Evolutionary conservation across 2,329 filamentous ascomycete genomes (phyloP), one percentile per base, ranked within the genome.

Genomic region (Phaeosphaeriaceae sp.): DNA sequence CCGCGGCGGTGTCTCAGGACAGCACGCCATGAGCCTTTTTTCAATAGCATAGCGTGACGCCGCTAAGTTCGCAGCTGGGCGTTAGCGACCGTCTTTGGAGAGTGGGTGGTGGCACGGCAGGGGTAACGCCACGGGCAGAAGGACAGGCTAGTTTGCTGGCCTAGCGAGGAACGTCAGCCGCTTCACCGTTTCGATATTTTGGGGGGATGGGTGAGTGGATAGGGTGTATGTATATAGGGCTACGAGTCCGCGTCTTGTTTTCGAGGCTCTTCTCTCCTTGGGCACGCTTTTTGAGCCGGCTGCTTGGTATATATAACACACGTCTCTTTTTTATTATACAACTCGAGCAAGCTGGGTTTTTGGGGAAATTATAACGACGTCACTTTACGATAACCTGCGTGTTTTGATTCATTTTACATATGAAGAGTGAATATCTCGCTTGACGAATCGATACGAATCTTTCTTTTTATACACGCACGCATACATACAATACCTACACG

Each of bases 181-280:
- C 62, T 60, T 64, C 60, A 65, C 60, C 59, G 59, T 63, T 62
- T 62, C 58, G 58, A 54, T 49, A 45, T 32, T 62, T 54, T 51
- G 55, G 44, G 36, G 29, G 18, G 13, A 53, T 42, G 46, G 35
- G 47, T 29, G 35, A 9, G 17, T 9, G n/a, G n/a, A 8, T 40
- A 42, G 13, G 41, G 13, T 38, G 12, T 23, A 21, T 46, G 57
- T 63, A 64, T 64, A 64, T 64, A 64, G 57, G 42, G 50, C 49
- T 56, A 51, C 32, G 48, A 37, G 51, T 7, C 23, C 23, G 23
- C 23, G n/a, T 26, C 18, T 36, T n/a, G 37, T 11, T 21, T 21
- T 39, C 16, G 7, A 23, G 16, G 37, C 37, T 36, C 35, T 42
- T 39, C 32, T 36, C 18, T 16, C 34, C 15, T 36, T 54, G 30